Evolutionary conservation across 83 land plant genomes (phyloP).

Genomic region (Thuja plicata): DNA sequence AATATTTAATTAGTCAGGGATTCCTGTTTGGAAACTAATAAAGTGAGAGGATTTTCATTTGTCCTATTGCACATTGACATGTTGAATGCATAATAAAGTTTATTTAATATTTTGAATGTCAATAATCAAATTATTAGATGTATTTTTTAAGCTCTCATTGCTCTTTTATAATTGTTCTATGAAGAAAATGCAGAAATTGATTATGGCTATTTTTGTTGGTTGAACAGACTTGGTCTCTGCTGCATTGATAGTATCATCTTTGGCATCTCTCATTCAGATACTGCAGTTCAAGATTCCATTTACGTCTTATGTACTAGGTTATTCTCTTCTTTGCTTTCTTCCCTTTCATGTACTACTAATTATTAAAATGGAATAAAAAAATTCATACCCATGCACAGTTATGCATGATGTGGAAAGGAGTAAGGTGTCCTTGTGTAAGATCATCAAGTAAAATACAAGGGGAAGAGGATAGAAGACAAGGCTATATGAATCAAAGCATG

Average conservation of each 20-base stretch:
- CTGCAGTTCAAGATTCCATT: slow-evolving; percentile 31
- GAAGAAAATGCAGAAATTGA: background rate
- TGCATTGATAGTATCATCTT: slow-evolving; percentile 30
- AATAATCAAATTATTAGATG: background rate
- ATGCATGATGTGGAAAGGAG: background rate
- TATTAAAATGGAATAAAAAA: background rate
- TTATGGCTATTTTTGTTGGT: background rate
- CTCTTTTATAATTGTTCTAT: background rate
- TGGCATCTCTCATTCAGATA: slow-evolving; percentile 38
- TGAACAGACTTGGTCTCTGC: slow-evolving; percentile 39
- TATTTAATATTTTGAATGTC: background rate
- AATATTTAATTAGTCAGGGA: background rate
- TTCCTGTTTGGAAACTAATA: background rate
- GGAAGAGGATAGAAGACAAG: background rate
- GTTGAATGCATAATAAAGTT: background rate
- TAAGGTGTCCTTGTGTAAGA: background rate
- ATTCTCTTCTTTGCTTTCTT: slow-evolving; percentile 2
- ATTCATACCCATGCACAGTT: background rate
- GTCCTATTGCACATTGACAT: background rate
- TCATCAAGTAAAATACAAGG: background rate
- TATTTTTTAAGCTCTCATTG: background rate
- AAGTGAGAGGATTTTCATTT: background rate
- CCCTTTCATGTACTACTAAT: background rate
- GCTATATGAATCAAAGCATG: background rate
- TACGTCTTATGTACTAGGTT: slow-evolving; percentile 28